Conservation (phyloP, 2,329 filamentous ascomycete species). For the Colletotrichum sp. region DNA sequence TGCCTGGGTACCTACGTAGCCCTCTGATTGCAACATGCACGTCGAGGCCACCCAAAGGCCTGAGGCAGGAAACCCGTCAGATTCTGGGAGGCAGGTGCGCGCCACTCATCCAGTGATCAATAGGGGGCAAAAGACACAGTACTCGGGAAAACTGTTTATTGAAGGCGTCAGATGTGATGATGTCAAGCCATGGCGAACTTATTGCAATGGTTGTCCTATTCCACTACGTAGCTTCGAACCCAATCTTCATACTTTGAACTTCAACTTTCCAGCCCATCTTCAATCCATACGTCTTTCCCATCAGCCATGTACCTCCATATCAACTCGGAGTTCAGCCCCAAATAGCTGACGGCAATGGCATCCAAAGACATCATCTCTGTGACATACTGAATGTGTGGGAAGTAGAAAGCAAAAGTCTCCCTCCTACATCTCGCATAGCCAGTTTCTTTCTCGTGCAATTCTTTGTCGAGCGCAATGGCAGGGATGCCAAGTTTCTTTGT, state of each 20-base stretch:
- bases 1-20: neutral
- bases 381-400: neutral
- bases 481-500: neutral
- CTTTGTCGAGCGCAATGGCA: neutral
- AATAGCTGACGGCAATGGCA: neutral
- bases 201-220: neutral
- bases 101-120: neutral
- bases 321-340: neutral
- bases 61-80: neutral
- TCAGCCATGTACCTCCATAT: neutral
- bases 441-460: neutral
- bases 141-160: neutral
- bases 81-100: neutral
- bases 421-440: accelerated
- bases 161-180: neutral
- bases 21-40: neutral
- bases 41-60: neutral
- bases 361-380: neutral
- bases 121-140: neutral
- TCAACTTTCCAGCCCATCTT: neutral
- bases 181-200: neutral
- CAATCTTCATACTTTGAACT: neutral
- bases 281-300: neutral
- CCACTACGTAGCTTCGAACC: neutral
- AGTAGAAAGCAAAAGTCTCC: neutral